Conservation (phyloP, 306 rosid genomes). For the Ormosia emarginata region DNA sequence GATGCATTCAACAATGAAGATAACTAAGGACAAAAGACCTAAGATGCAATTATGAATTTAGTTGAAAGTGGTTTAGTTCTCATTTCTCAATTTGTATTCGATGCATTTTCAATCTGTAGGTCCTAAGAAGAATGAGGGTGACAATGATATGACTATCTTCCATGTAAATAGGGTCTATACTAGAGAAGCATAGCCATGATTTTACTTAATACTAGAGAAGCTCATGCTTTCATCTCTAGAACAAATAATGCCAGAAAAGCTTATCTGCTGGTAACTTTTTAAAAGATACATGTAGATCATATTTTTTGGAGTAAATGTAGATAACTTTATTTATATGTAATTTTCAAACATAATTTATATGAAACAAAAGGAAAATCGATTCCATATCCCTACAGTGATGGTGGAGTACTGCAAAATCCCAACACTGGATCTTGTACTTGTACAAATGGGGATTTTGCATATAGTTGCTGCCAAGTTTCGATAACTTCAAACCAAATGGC, state of each 20-base stretch:
- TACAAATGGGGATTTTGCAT: no score
- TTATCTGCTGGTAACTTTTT: no score
- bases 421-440: no score
- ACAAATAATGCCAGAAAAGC: background rate
- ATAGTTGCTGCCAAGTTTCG: no score
- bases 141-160: constrained; percentile 24
- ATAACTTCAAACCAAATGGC: no score
- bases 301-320: no score
- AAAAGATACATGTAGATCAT: no score
- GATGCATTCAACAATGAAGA: constrained; percentile 22
- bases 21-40: constrained; percentile 5
- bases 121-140: constrained; percentile 20
- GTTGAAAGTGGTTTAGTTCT: constrained; percentile 47
- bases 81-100: constrained; percentile 33
- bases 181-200: constrained; percentile 23
- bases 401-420: no score
- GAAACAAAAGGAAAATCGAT: no score
- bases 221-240: background rate
- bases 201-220: background rate
- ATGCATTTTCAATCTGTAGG: constrained; percentile 27
- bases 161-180: constrained; percentile 1
- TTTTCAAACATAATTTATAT: no score
- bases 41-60: constrained; percentile 37
- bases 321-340: no score
- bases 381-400: no score